Conservation (phyloP, 2,329 filamentous ascomycete species). For the Penicillium sp. region DNA sequence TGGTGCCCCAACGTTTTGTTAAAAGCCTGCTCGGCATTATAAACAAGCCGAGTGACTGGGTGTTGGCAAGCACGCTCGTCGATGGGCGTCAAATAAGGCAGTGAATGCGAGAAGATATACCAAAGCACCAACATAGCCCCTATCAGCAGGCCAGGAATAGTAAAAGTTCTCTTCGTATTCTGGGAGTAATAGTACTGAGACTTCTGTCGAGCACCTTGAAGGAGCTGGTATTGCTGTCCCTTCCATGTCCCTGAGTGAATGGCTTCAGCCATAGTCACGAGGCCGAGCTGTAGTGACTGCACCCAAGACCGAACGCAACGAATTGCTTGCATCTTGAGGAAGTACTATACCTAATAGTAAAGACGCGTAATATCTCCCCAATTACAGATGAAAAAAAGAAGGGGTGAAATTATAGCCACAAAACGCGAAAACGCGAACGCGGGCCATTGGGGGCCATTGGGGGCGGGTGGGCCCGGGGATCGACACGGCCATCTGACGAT, state of each 20-base stretch:
- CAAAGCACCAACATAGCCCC: neutral
- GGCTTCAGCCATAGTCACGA: neutral
- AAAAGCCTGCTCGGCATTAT: neutral
- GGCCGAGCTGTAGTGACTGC: neutral
- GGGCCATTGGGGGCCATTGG: neutral
- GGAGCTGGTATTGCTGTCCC: conserved; percentile 5
- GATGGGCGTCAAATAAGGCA: neutral
- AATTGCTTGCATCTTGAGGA: neutral
- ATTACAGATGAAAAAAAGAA: neutral
- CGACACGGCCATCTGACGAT: neutral
- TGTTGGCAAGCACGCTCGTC: neutral
- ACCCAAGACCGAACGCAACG: neutral
- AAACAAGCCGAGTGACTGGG: neutral
- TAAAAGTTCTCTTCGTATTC: neutral
- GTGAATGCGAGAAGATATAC: neutral
- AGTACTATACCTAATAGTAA: neutral
- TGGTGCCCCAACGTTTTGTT: conserved; percentile 6
- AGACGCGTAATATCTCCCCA: neutral
- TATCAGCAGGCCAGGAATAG: neutral
- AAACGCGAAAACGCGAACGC: neutral
- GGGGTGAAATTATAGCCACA: neutral
- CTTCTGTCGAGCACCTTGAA: neutral
- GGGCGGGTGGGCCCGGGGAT: neutral
- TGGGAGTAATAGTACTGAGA: neutral
- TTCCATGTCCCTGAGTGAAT: conserved; percentile 3